These are phyloP conservation scores for Phalaenopsis equestris DNA, from an alignment of 106 monocot species.

Conservation along the genomic window DNA sequence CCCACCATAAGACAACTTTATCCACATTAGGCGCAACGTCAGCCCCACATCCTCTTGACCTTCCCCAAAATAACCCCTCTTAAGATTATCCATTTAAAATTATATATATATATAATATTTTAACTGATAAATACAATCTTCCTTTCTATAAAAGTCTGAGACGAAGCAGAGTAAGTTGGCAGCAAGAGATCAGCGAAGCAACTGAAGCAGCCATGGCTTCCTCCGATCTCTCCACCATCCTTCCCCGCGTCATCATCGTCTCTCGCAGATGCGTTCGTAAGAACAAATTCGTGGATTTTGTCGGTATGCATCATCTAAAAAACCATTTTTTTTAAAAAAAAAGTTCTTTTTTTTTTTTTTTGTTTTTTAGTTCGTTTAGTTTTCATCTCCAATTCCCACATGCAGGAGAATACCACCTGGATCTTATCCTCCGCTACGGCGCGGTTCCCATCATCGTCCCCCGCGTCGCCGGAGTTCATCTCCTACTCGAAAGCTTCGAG, in stretches of 20 bases:
- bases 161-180: background rate
- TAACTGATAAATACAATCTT: no score
- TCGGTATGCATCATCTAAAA: slow-evolving; percentile 31
- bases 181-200: background rate
- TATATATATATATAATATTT: no score
- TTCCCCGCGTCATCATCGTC: slow-evolving; percentile 88
- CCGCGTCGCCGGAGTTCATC: slow-evolving; percentile 78
- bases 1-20: no score
- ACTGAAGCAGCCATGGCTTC: slow-evolving; percentile 14
- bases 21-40: no score
- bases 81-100: no score
- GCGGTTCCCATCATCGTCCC: slow-evolving; percentile 90
- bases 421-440: slow-evolving; percentile 80
- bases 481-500: slow-evolving; percentile 81
- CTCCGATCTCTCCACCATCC: slow-evolving; percentile 47
- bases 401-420: slow-evolving; percentile 88
- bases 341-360: background rate
- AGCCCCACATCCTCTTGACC: no score
- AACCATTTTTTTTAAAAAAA: background rate
- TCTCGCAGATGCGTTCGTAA: slow-evolving; percentile 84
- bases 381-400: background rate
- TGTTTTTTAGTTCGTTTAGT: background rate
- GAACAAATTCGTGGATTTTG: slow-evolving; percentile 99
- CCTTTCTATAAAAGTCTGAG: slow-evolving; percentile 4
- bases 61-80: no score